These are phyloP conservation scores for Malus hybrid DNA, from an alignment of 331 rosid species.

Conservation along the genomic window DNA sequence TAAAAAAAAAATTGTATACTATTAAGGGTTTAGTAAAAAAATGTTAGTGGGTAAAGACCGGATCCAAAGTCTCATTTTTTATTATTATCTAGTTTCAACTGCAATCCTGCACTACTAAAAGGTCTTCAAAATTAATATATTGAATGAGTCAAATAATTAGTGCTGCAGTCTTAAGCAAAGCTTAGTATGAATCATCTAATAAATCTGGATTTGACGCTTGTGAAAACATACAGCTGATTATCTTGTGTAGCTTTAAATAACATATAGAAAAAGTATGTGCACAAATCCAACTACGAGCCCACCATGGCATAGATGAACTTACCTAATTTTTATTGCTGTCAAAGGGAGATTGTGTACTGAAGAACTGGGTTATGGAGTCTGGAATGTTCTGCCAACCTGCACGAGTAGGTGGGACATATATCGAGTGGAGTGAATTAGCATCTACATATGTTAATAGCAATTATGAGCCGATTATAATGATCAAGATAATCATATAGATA, in stretches of 20 bases:
- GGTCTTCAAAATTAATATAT: neutral
- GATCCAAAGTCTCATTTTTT: too few relatives aligned
- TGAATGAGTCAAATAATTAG: conserved; percentile 1
- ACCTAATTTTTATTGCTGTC: neutral
- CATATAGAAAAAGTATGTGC: neutral
- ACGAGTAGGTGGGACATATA: neutral
- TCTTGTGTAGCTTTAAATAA: neutral
- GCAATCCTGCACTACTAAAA: conserved; percentile 17
- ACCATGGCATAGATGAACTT: neutral
- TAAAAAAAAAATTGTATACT: too few relatives aligned
- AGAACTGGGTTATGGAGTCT: neutral
- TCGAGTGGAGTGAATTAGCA: neutral
- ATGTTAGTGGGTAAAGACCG: too few relatives aligned
- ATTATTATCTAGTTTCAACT: neutral
- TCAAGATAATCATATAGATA: neutral
- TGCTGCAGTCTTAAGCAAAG: neutral
- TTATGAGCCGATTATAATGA: neutral
- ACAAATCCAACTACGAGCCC: conserved; percentile 16
- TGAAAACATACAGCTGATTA: neutral
- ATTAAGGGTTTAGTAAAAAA: too few relatives aligned
- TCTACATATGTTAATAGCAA: neutral
- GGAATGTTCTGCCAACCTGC: conserved; percentile 10
- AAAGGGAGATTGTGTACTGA: neutral
- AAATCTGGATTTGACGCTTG: neutral
- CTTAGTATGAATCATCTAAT: neutral